A percentile compares a stretch with the other conserved stretches of the same genome.
Evolutionary conservation across 208 protist genomes (phyloP).

Genomic region (Strigomonas culicis): DNA sequence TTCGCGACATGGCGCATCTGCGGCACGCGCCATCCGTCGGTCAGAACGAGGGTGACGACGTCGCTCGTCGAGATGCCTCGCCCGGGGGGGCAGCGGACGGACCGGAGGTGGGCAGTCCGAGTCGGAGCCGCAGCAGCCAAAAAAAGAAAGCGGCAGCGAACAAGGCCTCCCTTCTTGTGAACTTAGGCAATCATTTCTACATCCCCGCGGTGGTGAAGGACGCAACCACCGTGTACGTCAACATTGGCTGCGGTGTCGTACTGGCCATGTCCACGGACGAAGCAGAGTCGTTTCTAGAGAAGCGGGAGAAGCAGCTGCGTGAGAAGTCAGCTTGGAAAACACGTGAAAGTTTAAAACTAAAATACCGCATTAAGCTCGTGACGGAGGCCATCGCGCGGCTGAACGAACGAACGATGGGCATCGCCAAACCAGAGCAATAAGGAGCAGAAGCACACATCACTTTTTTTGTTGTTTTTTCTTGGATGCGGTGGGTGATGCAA

Average conservation of each 20-base stretch:
- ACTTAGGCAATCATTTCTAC: constrained; percentile 80
- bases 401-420: constrained; percentile 21
- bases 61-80: too few species aligned
- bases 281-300: constrained; percentile 43
- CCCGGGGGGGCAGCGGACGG: too few species aligned
- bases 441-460: background rate
- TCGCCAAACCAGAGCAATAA: background rate
- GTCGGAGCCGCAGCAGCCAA: too few species aligned
- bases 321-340: constrained; percentile 27
- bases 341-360: constrained; percentile 57
- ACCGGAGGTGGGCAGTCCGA: too few species aligned
- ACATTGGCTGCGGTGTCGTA: constrained; percentile 79
- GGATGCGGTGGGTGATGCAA: background rate
- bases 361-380: constrained; percentile 79
- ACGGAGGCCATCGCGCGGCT: constrained; percentile 66
- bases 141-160: constrained; percentile 7
- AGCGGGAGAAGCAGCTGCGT: constrained; percentile 48
- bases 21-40: constrained; percentile 38
- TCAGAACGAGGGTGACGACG: constrained; percentile 5
- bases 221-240: constrained; percentile 44
- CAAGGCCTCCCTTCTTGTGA: constrained; percentile 65
- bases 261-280: constrained; percentile 61
- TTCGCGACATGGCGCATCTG: constrained; percentile 63
- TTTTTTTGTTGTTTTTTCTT: constrained; percentile 4
- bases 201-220: constrained; percentile 43